phyloP scores from a whole-genome alignment of 2,329 filamentous ascomycete species.

The Aspergillus udagawae region DNA sequence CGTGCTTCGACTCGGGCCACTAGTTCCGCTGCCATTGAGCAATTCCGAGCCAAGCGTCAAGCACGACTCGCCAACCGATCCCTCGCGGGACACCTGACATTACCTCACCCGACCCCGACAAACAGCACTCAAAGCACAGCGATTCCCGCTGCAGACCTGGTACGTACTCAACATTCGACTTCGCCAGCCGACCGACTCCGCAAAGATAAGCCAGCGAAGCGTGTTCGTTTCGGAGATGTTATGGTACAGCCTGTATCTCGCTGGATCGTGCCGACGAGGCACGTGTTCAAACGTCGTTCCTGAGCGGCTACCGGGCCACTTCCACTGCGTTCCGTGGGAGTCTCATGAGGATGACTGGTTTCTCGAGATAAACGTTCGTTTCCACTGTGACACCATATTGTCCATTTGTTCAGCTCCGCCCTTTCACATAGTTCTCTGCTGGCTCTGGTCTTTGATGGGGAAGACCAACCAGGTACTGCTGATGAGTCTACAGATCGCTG shows the following conservation, averaged over 20 bases:
- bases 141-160: conserved; percentile 1
- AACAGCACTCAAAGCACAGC: not conserved
- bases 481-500: conserved; percentile 14
- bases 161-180: conserved; percentile 10
- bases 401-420: conserved; percentile 8
- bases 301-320: not conserved
- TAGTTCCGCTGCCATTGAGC: not conserved
- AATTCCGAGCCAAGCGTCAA: not conserved
- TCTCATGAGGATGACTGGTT: not conserved
- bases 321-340: not conserved
- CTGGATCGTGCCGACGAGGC: conserved; percentile 23
- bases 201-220: conserved; percentile 16
- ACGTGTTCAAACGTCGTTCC: conserved; percentile 10
- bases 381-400: not conserved
- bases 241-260: conserved; percentile 20
- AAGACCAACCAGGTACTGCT: conserved; percentile 15
- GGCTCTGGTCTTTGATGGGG: conserved; percentile 8
- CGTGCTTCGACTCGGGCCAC: not conserved
- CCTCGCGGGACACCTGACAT: conserved; percentile 8
- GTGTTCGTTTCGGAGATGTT: conserved; percentile 23
- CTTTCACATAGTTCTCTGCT: not conserved
- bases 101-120: not conserved
- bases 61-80: conserved; percentile 1
- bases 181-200: conserved; percentile 7
- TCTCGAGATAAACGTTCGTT: not conserved